Percentiles rank a stretch among this genome's conserved stretches.
Evolutionary conservation across 768 basidiomycete species (phyloP).

Genomic region (Suillus spraguei): DNA sequence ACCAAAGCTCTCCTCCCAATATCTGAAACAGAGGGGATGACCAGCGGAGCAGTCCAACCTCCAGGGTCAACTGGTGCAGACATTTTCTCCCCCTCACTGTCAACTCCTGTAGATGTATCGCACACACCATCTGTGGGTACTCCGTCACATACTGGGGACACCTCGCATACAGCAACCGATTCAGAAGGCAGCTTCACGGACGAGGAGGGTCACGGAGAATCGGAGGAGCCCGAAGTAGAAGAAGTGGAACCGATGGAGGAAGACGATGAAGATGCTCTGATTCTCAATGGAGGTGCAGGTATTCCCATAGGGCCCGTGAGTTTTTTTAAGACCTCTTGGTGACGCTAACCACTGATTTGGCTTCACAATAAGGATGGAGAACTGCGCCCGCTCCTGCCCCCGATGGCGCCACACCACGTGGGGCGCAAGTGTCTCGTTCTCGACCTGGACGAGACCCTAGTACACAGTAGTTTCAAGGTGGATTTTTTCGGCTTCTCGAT

Average conservation of each 20-base stretch:
- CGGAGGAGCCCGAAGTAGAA: slow-evolving; percentile 68
- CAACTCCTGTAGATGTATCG: slow-evolving; percentile 26
- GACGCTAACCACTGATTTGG: slow-evolving; percentile 12
- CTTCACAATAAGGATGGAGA: slow-evolving; percentile 67
- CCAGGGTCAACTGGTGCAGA: slow-evolving; percentile 75
- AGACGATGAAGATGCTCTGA: slow-evolving; percentile 89
- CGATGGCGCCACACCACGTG: slow-evolving; percentile 73
- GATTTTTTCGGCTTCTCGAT: slow-evolving; percentile 15
- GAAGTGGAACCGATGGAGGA: slow-evolving; percentile 62
- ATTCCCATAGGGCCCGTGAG: slow-evolving; percentile 92
- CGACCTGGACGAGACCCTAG: slow-evolving; percentile 95
- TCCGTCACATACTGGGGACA: slow-evolving; percentile 33
- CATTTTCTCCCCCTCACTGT: slow-evolving; percentile 31
- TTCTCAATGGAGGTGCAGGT: slow-evolving; percentile 89
- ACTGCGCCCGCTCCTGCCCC: slow-evolving; percentile 87
- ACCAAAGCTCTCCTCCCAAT: slow-evolving; percentile 49
- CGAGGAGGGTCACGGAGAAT: slow-evolving; percentile 68
- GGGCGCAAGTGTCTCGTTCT: slow-evolving; percentile 96
- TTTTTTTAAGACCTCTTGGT: slow-evolving; percentile 18
- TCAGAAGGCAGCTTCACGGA: slow-evolving; percentile 50
- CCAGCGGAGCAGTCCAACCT: slow-evolving; percentile 89
- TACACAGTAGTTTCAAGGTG: slow-evolving; percentile 99
- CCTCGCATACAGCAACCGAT: slow-evolving; percentile 33
- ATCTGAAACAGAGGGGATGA: slow-evolving; percentile 84
- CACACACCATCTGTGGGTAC: slow-evolving; percentile 25